Conservation (phyloP, 805 yeast species). For the Kuraishia ogatae region DNA sequence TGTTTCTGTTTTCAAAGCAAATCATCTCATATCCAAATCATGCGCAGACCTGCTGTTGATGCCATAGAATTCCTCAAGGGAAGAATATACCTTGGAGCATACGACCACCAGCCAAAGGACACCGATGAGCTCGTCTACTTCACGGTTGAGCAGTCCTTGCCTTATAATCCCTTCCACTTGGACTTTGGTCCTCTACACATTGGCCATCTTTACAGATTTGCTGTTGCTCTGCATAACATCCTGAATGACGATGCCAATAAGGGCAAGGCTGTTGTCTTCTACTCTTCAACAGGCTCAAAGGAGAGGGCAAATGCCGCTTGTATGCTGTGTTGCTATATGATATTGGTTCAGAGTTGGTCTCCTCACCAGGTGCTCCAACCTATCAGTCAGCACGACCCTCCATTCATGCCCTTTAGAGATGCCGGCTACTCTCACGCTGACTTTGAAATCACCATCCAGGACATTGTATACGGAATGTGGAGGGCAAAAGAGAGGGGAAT, state of each 20-base stretch:
- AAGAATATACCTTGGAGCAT: constrained; percentile 86
- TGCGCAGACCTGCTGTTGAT: constrained; percentile 17
- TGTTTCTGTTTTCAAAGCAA: background rate
- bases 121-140: constrained; percentile 72
- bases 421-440: constrained; percentile 97
- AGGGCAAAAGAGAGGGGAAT: constrained; percentile 90
- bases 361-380: constrained; percentile 98
- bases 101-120: constrained; percentile 69
- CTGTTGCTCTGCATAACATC: constrained; percentile 87
- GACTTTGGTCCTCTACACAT: constrained; percentile 96
- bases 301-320: constrained; percentile 93
- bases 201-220: constrained; percentile 90
- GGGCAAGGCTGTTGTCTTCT: constrained; percentile 84
- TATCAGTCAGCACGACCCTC: constrained; percentile 83
- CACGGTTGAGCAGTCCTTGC: constrained; percentile 86
- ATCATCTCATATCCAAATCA: constrained; percentile 4
- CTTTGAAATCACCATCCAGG: constrained; percentile 88
- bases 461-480: constrained; percentile 94
- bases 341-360: constrained; percentile 93
- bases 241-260: constrained; percentile 78
- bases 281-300: constrained; percentile 73
- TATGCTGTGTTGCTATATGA: constrained; percentile 88
- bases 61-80: constrained; percentile 34
- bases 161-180: constrained; percentile 89
- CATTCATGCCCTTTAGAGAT: constrained; percentile 91